phyloP scores from a whole-genome alignment of 768 basidiomycete species.

The Leccinum incarnatum region DNA sequence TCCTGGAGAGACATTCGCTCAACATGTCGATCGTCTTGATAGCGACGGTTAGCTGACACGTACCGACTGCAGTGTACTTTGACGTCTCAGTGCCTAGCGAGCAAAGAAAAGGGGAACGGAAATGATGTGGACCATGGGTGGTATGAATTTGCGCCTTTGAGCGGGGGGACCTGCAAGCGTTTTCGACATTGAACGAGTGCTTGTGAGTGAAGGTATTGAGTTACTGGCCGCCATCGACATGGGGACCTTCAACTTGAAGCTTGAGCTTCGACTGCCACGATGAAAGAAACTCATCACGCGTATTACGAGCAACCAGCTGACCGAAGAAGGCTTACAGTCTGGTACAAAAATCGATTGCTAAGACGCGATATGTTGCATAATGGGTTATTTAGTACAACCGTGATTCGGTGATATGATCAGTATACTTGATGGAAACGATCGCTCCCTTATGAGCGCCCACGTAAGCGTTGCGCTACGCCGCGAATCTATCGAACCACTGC shows the following conservation, averaged over 20 bases:
- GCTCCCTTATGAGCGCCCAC: background rate
- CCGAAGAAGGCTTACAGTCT: background rate
- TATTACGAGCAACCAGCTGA: too few relatives aligned
- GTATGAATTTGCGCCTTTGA: background rate
- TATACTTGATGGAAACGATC: background rate
- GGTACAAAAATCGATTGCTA: background rate
- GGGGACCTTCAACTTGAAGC: background rate
- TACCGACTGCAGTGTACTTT: constrained; percentile 44
- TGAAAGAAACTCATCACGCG: background rate
- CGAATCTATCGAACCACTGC: constrained; percentile 51
- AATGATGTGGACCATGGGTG: background rate
- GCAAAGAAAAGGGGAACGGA: background rate
- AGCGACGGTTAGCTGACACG: constrained; percentile 2
- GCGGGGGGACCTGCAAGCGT: constrained; percentile 37
- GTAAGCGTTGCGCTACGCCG: constrained; percentile 9
- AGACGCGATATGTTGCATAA: background rate
- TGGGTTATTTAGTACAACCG: constrained; percentile 12
- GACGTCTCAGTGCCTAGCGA: constrained; percentile 30
- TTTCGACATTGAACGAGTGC: constrained; percentile 15
- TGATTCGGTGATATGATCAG: background rate
- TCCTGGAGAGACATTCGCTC: constrained; percentile 29
- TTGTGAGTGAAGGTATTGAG: background rate
- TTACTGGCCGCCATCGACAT: background rate
- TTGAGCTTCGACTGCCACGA: background rate
- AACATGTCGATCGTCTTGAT: background rate